Conservation (phyloP, 2,329 filamentous ascomycete genomes). For the Trichoderma oligosporum region DNA sequence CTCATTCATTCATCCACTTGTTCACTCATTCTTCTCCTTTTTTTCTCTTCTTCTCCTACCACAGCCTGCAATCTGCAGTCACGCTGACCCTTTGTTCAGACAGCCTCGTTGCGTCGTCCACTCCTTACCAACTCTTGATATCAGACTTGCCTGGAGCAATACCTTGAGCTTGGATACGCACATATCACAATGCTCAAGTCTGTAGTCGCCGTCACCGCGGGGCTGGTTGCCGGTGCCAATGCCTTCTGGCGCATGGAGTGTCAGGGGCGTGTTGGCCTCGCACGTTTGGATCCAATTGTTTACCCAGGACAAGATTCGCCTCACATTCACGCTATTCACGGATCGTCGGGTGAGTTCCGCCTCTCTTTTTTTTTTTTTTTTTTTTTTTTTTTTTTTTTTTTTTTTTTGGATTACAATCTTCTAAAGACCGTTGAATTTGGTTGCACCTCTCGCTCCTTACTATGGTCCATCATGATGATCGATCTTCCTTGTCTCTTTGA, state of each 20-base stretch:
- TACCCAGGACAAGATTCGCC: conserved; percentile 54
- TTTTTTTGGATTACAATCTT: too few relatives aligned
- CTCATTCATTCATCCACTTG: too few relatives aligned
- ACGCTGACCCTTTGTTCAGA: conserved; percentile 27
- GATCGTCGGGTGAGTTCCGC: conserved; percentile 62
- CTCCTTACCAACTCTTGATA: conserved; percentile 28
- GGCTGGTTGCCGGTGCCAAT: conserved; percentile 40
- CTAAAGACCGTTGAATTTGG: conserved; percentile 24
- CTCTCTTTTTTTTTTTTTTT: neutral
- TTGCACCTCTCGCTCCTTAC: neutral
- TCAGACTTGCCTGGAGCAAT: conserved; percentile 17
- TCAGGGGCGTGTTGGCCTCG: conserved; percentile 63
- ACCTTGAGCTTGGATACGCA: conserved; percentile 27
- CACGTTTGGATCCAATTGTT: conserved; percentile 74
- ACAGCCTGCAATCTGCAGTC: neutral
- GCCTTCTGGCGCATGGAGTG: conserved; percentile 93
- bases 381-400: too few relatives aligned
- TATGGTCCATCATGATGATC: neutral
- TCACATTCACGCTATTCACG: conserved; percentile 74
- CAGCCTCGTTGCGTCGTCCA: conserved; percentile 36
- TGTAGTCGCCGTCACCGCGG: conserved; percentile 31
- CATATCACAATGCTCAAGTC: conserved; percentile 34
- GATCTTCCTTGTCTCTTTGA: neutral
- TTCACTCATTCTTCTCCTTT: neutral
- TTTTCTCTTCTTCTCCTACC: neutral